A percentile compares a stretch with the other conserved stretches of the same genome.
Conservation (phyloP, 1,284 basidiomycete species). For the Naganishia sp. region DNA sequence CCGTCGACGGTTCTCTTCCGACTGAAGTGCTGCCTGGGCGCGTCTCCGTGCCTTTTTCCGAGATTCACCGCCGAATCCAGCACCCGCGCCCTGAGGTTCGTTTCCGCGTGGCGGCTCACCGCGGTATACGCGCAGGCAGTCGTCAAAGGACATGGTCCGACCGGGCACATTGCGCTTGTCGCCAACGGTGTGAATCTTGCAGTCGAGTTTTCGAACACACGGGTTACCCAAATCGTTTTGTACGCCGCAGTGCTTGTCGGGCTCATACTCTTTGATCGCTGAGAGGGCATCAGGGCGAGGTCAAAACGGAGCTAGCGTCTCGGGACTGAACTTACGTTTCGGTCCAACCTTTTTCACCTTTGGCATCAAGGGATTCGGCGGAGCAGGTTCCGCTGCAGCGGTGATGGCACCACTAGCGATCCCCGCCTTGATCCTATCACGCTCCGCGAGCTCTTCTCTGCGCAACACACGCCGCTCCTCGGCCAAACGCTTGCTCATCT, state of each 20-base stretch:
- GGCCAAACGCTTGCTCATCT: constrained; percentile 32
- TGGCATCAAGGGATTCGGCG: constrained; percentile 3
- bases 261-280: constrained; percentile 30
- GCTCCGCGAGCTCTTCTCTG: constrained; percentile 26
- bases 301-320: neutral
- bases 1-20: neutral
- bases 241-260: constrained; percentile 34
- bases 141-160: constrained; percentile 32
- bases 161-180: constrained; percentile 32
- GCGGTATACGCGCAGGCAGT: constrained; percentile 26
- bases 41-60: constrained; percentile 3
- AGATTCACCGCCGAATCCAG: neutral
- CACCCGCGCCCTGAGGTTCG: neutral
- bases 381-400: neutral
- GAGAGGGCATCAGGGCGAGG: neutral
- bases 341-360: constrained; percentile 12
- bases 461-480: constrained; percentile 25
- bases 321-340: constrained; percentile 20
- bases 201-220: constrained; percentile 33
- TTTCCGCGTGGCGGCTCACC: constrained; percentile 17
- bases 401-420: neutral
- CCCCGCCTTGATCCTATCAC: constrained; percentile 25
- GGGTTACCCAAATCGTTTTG: constrained; percentile 16
- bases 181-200: constrained; percentile 32
- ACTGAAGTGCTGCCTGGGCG: neutral